Evolutionary conservation across 1,284 basidiomycete genomes (phyloP), one percentile per base, ranked within the genome.

Genomic region (Ustilago tritici): DNA sequence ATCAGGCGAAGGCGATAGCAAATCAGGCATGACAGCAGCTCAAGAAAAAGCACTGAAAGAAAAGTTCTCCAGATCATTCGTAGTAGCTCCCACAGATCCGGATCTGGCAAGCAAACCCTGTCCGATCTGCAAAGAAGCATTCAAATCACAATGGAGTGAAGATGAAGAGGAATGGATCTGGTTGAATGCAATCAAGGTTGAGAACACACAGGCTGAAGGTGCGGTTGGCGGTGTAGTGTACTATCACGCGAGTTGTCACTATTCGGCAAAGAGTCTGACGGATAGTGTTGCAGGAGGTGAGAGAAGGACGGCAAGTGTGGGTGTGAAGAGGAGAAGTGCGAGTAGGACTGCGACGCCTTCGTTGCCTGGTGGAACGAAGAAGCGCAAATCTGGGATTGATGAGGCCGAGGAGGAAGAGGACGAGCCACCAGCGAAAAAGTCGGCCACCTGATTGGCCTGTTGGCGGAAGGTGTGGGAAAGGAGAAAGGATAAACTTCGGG

Each of bases 121-220:
- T 88, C 95, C 95, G 17, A 94, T 99, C 75, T 99, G 97, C 90
- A 97, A 98, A 89, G 97, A 99, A 87, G 87, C 87, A 62, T 90
- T 99, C 87, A 94, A 94, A 88, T 91, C 92, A 76, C 96, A 98
- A 87, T 98, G 94, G 87, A 88, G 92, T 67, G 95, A 99, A 85
- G 95, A 98, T 63, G 95, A 97, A 74, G 97, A 99, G 88, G 97
- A 98, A 80, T 99, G 96, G 95, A 92, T 98, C 19, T 99, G 95
- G 94, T 90, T 90, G 82, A 98, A 99, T 85, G 95, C 95, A 0
- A 89, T 95, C 31, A 90, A 90, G 85, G 91, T 92, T 65, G 93
- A 95, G 73, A 55, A 59, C 6, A 36, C 19, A 3, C 15, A 19
- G 8, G 60, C 49, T 28, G 60, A 55, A 11, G 52, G 52, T 43